These are phyloP conservation scores for Syncephalastrum racemosum DNA, from an alignment of 371 early-diverging fungal genomes.

Conservation along the genomic window DNA sequence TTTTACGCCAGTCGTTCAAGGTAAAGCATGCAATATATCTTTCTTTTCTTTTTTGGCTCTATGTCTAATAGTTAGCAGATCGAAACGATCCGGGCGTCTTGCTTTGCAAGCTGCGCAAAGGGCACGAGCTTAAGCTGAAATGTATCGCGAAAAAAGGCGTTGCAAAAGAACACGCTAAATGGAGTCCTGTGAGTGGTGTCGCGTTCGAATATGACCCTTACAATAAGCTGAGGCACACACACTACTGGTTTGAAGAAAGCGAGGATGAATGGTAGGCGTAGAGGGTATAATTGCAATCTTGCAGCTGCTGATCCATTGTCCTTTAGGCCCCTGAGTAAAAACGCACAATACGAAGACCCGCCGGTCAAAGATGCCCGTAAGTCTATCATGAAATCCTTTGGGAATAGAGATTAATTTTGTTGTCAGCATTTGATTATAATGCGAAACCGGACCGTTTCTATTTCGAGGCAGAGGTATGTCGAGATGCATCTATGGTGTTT, in stretches of 20 bases:
- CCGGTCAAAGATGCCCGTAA: conserved; percentile 62
- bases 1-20: conserved; percentile 76
- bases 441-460: conserved; percentile 88
- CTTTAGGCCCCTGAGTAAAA: conserved; percentile 70
- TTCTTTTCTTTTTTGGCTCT: neutral
- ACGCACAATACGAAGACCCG: conserved; percentile 70
- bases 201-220: conserved; percentile 98
- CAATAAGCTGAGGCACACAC: conserved; percentile 91
- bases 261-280: conserved; percentile 78
- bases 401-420: conserved; percentile 4
- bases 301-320: neutral
- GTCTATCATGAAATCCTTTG: conserved; percentile 8
- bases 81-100: conserved; percentile 80
- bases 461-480: conserved; percentile 80
- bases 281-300: neutral
- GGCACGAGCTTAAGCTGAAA: conserved; percentile 89
- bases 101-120: conserved; percentile 90
- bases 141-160: conserved; percentile 93
- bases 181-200: conserved; percentile 95
- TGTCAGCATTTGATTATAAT: conserved; percentile 80
- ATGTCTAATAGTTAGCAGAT: conserved; percentile 22
- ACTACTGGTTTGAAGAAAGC: conserved; percentile 94
- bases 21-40: conserved; percentile 23
- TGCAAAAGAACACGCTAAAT: conserved; percentile 98
- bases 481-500: neutral